These are phyloP conservation scores for Urtica urens DNA, from an alignment of 306 rosid species.

Conservation along the genomic window DNA sequence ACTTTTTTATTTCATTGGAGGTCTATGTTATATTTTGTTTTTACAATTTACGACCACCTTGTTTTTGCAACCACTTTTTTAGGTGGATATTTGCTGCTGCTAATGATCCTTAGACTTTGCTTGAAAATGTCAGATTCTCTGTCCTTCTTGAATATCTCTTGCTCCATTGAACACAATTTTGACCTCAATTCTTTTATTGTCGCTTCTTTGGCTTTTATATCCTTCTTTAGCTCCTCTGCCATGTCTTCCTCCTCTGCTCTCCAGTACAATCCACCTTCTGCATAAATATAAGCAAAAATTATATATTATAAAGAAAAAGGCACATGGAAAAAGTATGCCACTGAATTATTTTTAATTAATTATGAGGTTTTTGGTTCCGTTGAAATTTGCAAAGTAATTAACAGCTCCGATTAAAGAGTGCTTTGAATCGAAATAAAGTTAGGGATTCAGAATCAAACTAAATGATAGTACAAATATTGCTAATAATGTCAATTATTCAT, in stretches of 20 bases:
- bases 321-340: neutral
- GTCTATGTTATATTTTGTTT: no score
- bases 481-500: no score
- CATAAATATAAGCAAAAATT: neutral
- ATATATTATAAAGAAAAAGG: no score
- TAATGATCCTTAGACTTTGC: slow-evolving; percentile 81
- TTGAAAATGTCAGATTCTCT: slow-evolving; percentile 73
- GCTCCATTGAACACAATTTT: slow-evolving; percentile 38
- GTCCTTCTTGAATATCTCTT: slow-evolving; percentile 45
- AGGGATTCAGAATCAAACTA: no score
- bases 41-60: slow-evolving; percentile 3
- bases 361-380: no score
- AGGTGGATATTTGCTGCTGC: slow-evolving; percentile 32
- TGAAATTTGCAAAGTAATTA: no score
- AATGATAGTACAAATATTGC: no score
- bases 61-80: slow-evolving; percentile 8
- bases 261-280: slow-evolving; percentile 62
- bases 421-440: no score
- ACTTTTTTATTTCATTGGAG: neutral
- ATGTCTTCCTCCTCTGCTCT: slow-evolving; percentile 57
- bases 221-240: slow-evolving; percentile 48
- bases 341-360: neutral
- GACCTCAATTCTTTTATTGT: slow-evolving; percentile 32
- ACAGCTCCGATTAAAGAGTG: no score
- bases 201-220: slow-evolving; percentile 57